Evolutionary conservation across 2,329 filamentous ascomycete species (phyloP).

Genomic region (Xylaria sp.): DNA sequence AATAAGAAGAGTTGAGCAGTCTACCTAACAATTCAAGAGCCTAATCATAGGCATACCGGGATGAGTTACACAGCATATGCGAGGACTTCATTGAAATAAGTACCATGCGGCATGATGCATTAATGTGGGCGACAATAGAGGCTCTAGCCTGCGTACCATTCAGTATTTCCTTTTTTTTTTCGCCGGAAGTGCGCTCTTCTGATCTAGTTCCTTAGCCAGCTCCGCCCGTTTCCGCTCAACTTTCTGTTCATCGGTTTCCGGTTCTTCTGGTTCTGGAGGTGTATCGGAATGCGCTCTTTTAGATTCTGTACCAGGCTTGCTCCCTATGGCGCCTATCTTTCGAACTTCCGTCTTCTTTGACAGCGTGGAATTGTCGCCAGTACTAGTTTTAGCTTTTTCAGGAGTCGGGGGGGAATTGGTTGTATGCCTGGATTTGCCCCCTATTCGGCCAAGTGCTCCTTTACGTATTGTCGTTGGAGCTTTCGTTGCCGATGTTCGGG

Average conservation of each 20-base stretch:
- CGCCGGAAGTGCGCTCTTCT: slow-evolving; percentile 59
- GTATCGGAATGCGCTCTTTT: slow-evolving; percentile 36
- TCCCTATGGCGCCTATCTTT: slow-evolving; percentile 45
- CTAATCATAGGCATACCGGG: not conserved
- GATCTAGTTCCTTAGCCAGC: slow-evolving; percentile 61
- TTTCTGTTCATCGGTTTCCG: slow-evolving; percentile 48
- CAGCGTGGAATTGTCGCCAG: slow-evolving; percentile 23
- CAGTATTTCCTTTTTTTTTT: slow-evolving; percentile 68
- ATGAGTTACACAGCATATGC: not conserved
- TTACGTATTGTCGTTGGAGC: slow-evolving; percentile 30
- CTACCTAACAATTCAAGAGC: not conserved
- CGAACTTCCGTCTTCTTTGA: slow-evolving; percentile 33
- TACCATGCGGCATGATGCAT: not conserved
- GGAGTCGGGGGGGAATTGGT: slow-evolving; percentile 22
- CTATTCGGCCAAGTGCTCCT: slow-evolving; percentile 41
- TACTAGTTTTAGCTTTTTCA: slow-evolving; percentile 7
- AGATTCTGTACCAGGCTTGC: slow-evolving; percentile 31
- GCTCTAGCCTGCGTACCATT: slow-evolving; percentile 1
- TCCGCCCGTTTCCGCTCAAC: slow-evolving; percentile 63
- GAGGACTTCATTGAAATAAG: not conserved
- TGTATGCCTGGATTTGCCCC: slow-evolving; percentile 38
- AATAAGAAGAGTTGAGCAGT: not conserved
- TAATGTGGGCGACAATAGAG: not conserved
- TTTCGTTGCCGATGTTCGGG: slow-evolving; percentile 12
- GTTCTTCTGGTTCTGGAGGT: slow-evolving; percentile 35